A percentile compares a stretch with the other conserved stretches of the same genome.
Evolutionary conservation across 306 rosid genomes (phyloP).

Genomic region (Pyrus pyrifolia): DNA sequence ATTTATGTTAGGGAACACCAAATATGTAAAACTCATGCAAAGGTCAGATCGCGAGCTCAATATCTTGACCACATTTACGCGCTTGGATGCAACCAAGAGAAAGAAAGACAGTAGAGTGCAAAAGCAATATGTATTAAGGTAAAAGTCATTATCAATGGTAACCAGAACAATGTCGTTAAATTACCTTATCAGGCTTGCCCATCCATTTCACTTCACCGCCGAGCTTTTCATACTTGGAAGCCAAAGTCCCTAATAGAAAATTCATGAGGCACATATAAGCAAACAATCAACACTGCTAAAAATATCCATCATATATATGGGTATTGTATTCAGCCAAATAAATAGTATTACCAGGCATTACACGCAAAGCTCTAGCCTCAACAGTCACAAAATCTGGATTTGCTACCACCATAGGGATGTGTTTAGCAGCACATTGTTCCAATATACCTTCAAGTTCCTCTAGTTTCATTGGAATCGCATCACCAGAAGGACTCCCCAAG

Average conservation of each 20-base stretch:
- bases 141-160: not conserved
- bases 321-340: not conserved
- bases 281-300: not conserved
- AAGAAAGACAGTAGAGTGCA: not conserved
- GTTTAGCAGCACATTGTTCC: constrained; percentile 72
- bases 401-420: constrained; percentile 95
- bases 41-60: not conserved
- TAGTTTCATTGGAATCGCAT: constrained; percentile 50
- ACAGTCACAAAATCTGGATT: constrained; percentile 96
- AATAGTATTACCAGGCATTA: constrained; percentile 80
- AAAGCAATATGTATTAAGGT: not conserved
- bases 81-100: constrained; percentile 3
- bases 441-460: constrained; percentile 69
- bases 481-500: constrained; percentile 66
- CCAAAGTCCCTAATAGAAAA: constrained; percentile 59
- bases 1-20: not conserved
- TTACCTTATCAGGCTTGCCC: constrained; percentile 96
- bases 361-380: constrained; percentile 76
- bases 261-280: constrained; percentile 5
- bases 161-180: not conserved
- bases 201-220: constrained; percentile 98
- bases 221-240: constrained; percentile 81
- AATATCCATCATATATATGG: not conserved
- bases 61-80: not conserved
- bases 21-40: not conserved